phyloP scores from a whole-genome alignment of 2,329 filamentous ascomycete species.

The Penicillium brevicompactum region DNA sequence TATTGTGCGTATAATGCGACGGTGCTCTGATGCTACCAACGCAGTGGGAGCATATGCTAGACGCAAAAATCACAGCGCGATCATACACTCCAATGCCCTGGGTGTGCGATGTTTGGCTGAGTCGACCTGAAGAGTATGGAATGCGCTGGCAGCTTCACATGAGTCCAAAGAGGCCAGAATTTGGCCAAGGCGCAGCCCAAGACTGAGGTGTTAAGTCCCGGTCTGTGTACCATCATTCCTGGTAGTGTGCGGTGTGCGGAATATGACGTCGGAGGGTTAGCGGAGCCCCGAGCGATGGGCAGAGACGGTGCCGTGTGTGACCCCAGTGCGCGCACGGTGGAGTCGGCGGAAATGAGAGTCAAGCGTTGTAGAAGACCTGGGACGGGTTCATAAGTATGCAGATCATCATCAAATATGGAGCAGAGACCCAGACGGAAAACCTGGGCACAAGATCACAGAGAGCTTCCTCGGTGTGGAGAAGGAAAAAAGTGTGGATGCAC shows the following conservation, averaged over 20 bases:
- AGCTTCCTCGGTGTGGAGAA: slow-evolving; percentile 8
- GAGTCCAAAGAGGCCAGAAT: too few species aligned
- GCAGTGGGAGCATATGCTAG: too few species aligned
- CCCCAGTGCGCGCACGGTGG: slow-evolving; percentile 6
- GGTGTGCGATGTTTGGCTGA: too few species aligned
- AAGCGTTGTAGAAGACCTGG: background rate
- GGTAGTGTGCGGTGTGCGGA: background rate
- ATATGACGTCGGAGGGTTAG: slow-evolving; percentile 15
- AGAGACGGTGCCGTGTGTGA: slow-evolving; percentile 16
- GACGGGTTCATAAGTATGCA: background rate
- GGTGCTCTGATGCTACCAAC: too few species aligned
- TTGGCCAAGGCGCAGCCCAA: too few species aligned
- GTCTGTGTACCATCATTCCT: background rate
- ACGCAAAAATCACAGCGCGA: too few species aligned
- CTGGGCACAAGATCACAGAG: slow-evolving; percentile 1
- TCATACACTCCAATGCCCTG: too few species aligned
- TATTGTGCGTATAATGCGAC: too few species aligned
- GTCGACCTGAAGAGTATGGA: too few species aligned
- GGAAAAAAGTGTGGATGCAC: slow-evolving; percentile 6
- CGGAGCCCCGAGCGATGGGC: slow-evolving; percentile 12
- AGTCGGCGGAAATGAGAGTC: slow-evolving; percentile 6
- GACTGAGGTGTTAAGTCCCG: too few species aligned
- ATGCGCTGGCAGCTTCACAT: too few species aligned
- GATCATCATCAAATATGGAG: slow-evolving; percentile 1
- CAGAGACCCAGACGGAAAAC: background rate